Evolutionary conservation across 2,329 filamentous ascomycete species (phyloP).

Genomic region (Claviceps sp.): DNA sequence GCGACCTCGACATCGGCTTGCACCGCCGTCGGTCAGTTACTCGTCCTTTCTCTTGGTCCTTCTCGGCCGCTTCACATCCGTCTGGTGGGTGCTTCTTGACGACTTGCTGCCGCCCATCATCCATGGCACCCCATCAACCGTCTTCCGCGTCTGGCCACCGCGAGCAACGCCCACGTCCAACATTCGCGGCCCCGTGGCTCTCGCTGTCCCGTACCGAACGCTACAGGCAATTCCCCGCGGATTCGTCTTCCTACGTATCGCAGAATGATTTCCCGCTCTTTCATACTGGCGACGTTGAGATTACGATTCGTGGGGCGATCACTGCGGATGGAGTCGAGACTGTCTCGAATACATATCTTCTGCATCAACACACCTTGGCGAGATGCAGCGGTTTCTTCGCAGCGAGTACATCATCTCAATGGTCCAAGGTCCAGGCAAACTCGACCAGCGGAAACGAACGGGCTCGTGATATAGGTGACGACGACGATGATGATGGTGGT

Average conservation of each 20-base stretch:
- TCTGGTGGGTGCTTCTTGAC: neutral
- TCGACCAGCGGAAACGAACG: constrained; percentile 29
- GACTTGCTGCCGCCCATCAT: constrained; percentile 35
- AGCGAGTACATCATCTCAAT: constrained; percentile 67
- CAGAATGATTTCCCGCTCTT: constrained; percentile 93
- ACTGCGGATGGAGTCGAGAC: constrained; percentile 35
- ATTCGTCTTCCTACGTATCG: constrained; percentile 52
- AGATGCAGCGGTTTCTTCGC: constrained; percentile 94
- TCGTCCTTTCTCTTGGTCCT: neutral
- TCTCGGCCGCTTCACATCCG: too few species aligned
- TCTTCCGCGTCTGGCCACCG: constrained; percentile 5
- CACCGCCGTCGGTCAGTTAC: too few species aligned
- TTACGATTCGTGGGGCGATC: constrained; percentile 52
- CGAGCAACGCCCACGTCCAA: constrained; percentile 4
- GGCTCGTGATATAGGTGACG: constrained; percentile 20
- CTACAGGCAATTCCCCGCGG: constrained; percentile 70
- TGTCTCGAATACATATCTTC: constrained; percentile 64
- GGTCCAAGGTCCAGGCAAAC: constrained; percentile 31
- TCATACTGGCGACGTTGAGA: constrained; percentile 86
- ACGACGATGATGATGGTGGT: neutral
- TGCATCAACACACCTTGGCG: constrained; percentile 76
- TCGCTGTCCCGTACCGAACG: constrained; percentile 48
- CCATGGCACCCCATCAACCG: constrained; percentile 35
- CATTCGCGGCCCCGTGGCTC: constrained; percentile 49
- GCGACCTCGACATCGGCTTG: too few species aligned